Percentiles rank a stretch among this genome's conserved stretches.
phyloP scores from a whole-genome alignment of 2,329 filamentous ascomycete species.

The Cordyceps farinosa region DNA sequence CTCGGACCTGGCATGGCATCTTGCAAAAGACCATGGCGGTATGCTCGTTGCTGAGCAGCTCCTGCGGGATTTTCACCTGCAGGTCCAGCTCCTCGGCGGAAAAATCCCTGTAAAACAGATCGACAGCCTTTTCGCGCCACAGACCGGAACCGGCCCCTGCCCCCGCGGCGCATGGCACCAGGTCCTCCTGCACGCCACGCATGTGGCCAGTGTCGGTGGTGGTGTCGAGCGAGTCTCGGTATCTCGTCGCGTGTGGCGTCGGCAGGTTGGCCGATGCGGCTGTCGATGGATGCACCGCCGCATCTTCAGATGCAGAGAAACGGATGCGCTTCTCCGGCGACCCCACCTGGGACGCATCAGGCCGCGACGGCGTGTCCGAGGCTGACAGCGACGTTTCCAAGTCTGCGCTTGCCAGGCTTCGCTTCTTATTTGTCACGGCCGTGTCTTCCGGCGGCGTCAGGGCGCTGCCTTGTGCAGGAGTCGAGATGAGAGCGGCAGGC shows the following conservation, averaged over 20 bases:
- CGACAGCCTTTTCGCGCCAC: conserved; percentile 57
- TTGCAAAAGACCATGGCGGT: conserved; percentile 62
- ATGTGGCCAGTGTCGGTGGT: not conserved
- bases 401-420: conserved; percentile 29
- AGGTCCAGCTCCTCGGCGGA: conserved; percentile 54
- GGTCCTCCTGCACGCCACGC: conserved; percentile 34
- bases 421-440: conserved; percentile 42
- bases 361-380: conserved; percentile 7
- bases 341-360: not conserved
- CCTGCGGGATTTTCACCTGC: conserved; percentile 58
- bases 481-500: not conserved
- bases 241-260: not conserved
- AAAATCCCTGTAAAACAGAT: conserved; percentile 58
- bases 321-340: conserved; percentile 16
- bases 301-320: conserved; percentile 1
- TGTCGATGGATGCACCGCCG: not conserved
- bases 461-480: conserved; percentile 32
- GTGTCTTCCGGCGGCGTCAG: conserved; percentile 56
- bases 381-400: conserved; percentile 5
- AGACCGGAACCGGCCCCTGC: conserved; percentile 36
- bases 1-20: conserved; percentile 50
- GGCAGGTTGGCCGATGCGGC: not conserved
- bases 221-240: not conserved
- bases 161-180: conserved; percentile 38
- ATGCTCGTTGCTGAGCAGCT: conserved; percentile 54